phyloP scores from a whole-genome alignment of 371 early-diverging fungal species.

The Zychaea mexicana region DNA sequence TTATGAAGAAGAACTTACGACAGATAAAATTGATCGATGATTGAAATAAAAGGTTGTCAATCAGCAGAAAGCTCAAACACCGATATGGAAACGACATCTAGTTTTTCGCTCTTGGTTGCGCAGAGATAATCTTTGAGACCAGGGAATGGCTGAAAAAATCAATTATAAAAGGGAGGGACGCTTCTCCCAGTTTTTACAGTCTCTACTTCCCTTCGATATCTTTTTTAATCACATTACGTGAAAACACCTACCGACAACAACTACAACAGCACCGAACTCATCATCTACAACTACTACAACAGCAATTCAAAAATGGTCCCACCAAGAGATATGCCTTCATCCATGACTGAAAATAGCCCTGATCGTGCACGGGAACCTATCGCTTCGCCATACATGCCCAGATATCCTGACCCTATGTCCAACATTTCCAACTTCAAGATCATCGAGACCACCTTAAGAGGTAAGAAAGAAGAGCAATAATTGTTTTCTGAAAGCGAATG shows the following conservation, averaged over 20 bases:
- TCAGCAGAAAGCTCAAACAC: not conserved
- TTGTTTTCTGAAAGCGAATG: no score
- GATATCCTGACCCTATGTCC: constrained; percentile 76
- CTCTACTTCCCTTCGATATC: not conserved
- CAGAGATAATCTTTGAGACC: constrained; percentile 9
- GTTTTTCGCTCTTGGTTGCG: not conserved
- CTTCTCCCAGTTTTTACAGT: not conserved
- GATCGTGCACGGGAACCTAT: constrained; percentile 36
- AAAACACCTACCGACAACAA: no score
- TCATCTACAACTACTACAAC: no score
- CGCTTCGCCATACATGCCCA: constrained; percentile 60
- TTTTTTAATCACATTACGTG: no score
- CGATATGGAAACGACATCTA: constrained; percentile 13
- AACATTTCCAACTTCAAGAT: constrained; percentile 91
- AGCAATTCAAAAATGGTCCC: constrained; percentile 9
- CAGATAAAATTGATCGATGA: no score
- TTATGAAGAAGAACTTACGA: no score
- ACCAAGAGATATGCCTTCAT: constrained; percentile 10
- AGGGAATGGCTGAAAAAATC: not conserved
- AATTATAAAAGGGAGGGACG: not conserved
- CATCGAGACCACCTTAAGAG: constrained; percentile 94
- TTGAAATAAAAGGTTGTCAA: not conserved
- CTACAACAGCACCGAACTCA: no score
- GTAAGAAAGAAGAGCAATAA: constrained; percentile 31
- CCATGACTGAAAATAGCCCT: not conserved